phyloP scores from a whole-genome alignment of 2,329 filamentous ascomycete genomes.

The Pyrenophora seminiperda region DNA sequence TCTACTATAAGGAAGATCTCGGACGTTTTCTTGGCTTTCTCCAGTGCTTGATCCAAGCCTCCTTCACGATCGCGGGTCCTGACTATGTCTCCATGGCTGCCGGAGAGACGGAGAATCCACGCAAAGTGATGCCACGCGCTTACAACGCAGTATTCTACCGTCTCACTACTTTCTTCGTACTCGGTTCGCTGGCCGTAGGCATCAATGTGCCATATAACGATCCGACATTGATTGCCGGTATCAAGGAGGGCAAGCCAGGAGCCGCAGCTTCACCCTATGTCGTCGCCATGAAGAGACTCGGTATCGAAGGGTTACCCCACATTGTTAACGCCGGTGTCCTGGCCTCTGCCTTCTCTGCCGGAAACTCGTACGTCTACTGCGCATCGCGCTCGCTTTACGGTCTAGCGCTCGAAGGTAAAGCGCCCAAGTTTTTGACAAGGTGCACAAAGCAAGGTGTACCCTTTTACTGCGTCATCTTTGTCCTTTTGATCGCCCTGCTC shows the following conservation, averaged over 20 bases:
- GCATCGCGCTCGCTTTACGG: slow-evolving; percentile 60
- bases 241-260: slow-evolving; percentile 63
- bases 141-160: slow-evolving; percentile 82
- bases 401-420: slow-evolving; percentile 60
- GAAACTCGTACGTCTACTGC: slow-evolving; percentile 62
- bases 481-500: slow-evolving; percentile 70
- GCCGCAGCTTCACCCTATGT: slow-evolving; percentile 71
- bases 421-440: slow-evolving; percentile 61
- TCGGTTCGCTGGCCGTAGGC: slow-evolving; percentile 72
- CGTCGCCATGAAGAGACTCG: slow-evolving; percentile 63
- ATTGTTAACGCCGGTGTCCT: slow-evolving; percentile 64
- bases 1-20: slow-evolving; percentile 67
- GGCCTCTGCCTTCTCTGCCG: slow-evolving; percentile 61
- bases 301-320: slow-evolving; percentile 61
- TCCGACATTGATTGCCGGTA: slow-evolving; percentile 63
- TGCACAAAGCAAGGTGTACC: slow-evolving; percentile 70
- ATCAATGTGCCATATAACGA: slow-evolving; percentile 75
- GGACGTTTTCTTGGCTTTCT: slow-evolving; percentile 79
- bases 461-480: slow-evolving; percentile 71
- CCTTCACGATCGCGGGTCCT: slow-evolving; percentile 55
- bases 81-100: slow-evolving; percentile 58
- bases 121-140: slow-evolving; percentile 67
- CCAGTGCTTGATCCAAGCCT: slow-evolving; percentile 70
- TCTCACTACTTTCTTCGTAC: slow-evolving; percentile 74
- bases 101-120: slow-evolving; percentile 54